Base-by-base conservation (phyloP, 352 stramenopile genomes). In the Pythium scleroteichum region DNA sequence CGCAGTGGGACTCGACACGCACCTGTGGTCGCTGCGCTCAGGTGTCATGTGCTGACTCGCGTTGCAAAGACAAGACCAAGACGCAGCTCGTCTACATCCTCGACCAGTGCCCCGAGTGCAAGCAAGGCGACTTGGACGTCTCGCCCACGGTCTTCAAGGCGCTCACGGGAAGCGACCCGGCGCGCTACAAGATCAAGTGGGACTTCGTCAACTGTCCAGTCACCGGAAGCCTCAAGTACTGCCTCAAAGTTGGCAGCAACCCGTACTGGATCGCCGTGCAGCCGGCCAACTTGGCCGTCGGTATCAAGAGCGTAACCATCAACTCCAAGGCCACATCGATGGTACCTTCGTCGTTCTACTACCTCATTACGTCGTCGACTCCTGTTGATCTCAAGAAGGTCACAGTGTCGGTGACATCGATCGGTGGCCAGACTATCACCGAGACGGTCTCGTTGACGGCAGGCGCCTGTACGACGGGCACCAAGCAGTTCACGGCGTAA, bases 21-120 rank as follows among this genome's bases (percentile, higher is more conserved):
- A 79, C 74, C 44, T 88, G 78, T 33, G 78, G 79, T 13, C 62
- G 62, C 23, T 69, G 62, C 26, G 62, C 62, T 10, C 22, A 55
- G 10, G 53, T 69, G 10, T 53, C 62, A 26, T 90, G 78, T 57
- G 71, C 62, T 7, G 81, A 90, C 56, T 47, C 70, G 14, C 29
- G 32, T 29, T 90, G 80, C 57, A 45, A 65, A 1, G 66, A 63
- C 44, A 47, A 17, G 22, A 62, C 55, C 48, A 57, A 50, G 40
- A 75, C 75, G 22, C 72, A 85, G 67, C 52, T 84, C 38, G 80
- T 86, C 5, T 76, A 90, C 59, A 82, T 90, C 50, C 54, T 87
- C 32, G 81, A 90, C 54, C 74, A 83, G 54, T 88, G 80, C 59
- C 76, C 78, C 4, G 71, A 65, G 9, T 88, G 78, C 51, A 52